Percentiles rank a stretch among this genome's conserved stretches.
Conservation (phyloP, 805 yeast species). For the Spencermartinsiella europaea region DNA sequence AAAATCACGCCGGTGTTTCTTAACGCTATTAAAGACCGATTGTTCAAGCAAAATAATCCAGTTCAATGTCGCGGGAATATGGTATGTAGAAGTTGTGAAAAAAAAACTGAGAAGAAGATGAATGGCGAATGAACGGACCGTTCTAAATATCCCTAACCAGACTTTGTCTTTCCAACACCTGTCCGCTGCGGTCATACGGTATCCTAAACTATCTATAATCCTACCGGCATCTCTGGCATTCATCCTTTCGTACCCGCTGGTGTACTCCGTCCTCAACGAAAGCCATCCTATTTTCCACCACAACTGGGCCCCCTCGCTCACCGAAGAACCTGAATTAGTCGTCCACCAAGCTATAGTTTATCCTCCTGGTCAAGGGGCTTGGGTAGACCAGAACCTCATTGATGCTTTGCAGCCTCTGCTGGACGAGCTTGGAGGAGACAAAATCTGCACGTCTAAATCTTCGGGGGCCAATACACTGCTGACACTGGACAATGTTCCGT, state of each 20-base stretch:
- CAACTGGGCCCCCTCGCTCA: slow-evolving; percentile 12
- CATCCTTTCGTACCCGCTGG: slow-evolving; percentile 45
- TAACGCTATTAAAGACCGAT: too few relatives aligned
- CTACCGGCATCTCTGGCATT: slow-evolving; percentile 46
- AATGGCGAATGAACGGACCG: too few relatives aligned
- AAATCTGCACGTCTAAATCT: slow-evolving; percentile 20
- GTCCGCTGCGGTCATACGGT: slow-evolving; percentile 3
- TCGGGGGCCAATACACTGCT: slow-evolving; percentile 14
- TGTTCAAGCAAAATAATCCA: too few relatives aligned
- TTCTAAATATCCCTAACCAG: too few relatives aligned
- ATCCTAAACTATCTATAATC: slow-evolving; percentile 32
- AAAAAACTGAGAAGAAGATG: too few relatives aligned
- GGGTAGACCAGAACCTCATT: background rate
- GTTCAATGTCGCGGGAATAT: too few relatives aligned
- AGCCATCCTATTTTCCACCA: slow-evolving; percentile 22
- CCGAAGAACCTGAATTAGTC: slow-evolving; percentile 20
- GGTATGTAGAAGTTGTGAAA: too few relatives aligned
- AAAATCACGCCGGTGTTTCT: too few relatives aligned
- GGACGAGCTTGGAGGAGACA: background rate
- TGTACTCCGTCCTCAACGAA: slow-evolving; percentile 35
- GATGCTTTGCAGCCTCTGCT: slow-evolving; percentile 1
- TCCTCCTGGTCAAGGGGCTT: slow-evolving; percentile 10
- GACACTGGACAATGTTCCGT: background rate
- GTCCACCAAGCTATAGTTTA: slow-evolving; percentile 36
- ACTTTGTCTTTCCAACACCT: too few relatives aligned